Evolutionary conservation across 345 rosid genomes (phyloP).

Genomic region (Citrus medica): DNA sequence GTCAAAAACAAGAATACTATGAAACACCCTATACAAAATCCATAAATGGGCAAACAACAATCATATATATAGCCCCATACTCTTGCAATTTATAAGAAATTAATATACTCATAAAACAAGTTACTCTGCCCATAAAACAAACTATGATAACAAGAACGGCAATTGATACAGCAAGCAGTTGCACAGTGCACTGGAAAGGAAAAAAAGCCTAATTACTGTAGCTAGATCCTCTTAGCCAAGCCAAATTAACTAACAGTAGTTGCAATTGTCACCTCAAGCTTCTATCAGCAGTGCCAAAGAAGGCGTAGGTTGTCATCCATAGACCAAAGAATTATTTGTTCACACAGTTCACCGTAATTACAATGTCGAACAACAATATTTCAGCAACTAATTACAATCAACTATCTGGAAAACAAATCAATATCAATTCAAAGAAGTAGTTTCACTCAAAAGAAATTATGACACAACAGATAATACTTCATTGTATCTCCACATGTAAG

Average conservation of each 20-base stretch:
- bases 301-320: conserved; percentile 9
- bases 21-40: conserved; percentile 1
- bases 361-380: background rate
- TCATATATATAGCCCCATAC: background rate
- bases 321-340: background rate
- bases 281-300: conserved; percentile 23
- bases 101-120: background rate
- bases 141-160: background rate
- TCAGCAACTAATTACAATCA: conserved; percentile 1
- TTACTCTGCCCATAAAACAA: background rate
- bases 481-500: background rate
- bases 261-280: conserved; percentile 12
- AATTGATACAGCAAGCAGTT: background rate
- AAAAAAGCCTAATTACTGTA: conserved; percentile 1
- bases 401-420: background rate
- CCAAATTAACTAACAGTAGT: background rate
- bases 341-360: background rate
- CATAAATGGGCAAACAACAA: background rate
- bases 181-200: background rate
- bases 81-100: background rate
- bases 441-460: background rate
- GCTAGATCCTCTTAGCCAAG: conserved; percentile 8
- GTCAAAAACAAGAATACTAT: conserved; percentile 18
- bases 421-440: background rate
- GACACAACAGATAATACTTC: background rate